These are phyloP conservation scores for Bolboschoenus planiculmis DNA, from an alignment of 176 grass and related monocot species.

Conservation along the genomic window DNA sequence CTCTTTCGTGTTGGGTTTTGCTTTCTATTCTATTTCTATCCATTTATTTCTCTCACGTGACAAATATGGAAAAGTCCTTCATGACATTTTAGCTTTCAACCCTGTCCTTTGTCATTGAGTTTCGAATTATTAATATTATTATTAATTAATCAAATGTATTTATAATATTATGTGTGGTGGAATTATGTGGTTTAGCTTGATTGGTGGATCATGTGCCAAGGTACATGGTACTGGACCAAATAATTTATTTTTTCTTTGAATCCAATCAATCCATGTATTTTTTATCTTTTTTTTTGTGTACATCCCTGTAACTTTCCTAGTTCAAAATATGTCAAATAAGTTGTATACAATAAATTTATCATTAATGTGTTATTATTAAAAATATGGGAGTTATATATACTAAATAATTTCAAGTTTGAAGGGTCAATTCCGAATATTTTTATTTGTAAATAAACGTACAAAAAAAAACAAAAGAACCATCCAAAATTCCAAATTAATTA, in stretches of 20 bases:
- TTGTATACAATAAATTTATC: too few relatives aligned
- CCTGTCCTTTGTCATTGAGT: neutral
- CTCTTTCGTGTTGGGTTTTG: neutral
- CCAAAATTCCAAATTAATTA: neutral
- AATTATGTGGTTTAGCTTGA: neutral
- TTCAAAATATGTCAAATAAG: too few relatives aligned
- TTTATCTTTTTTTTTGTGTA: neutral
- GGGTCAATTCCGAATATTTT: too few relatives aligned
- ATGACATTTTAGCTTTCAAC: constrained; percentile 5
- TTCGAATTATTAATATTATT: neutral
- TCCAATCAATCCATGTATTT: neutral
- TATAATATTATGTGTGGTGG: constrained; percentile 3
- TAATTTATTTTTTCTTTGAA: neutral
- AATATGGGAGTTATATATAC: too few relatives aligned
- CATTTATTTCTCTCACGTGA: neutral
- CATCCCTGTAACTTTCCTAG: too few relatives aligned
- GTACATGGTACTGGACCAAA: neutral
- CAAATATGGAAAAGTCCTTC: neutral
- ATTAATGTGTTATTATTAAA: too few relatives aligned
- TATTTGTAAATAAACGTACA: too few relatives aligned
- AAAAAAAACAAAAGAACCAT: too few relatives aligned
- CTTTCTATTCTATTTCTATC: neutral
- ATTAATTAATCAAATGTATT: neutral
- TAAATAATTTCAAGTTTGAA: too few relatives aligned
- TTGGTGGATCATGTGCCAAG: constrained; percentile 6